Evolutionary conservation across 129 eudicot species (phyloP).

Genomic region (Daucus carota): DH1_v3.0 NC_030382.2:46836501-46837000

Average conservation of each 20-base stretch:
- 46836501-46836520: too few relatives aligned
- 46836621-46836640: neutral
- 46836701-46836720: conserved; percentile 29
- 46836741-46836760: conserved; percentile 24
- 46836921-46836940: conserved; percentile 26
- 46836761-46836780: conserved; percentile 22
- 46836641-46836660: neutral
- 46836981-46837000: conserved; percentile 10
- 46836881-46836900: conserved; percentile 18
- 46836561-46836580: neutral
- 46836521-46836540: neutral
- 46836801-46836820: conserved; percentile 10
- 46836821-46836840: conserved; percentile 5
- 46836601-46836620: neutral
- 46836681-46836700: conserved; percentile 16
- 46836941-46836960: conserved; percentile 13
- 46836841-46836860: conserved; percentile 22
- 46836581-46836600: neutral
- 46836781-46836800: conserved; percentile 4
- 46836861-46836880: conserved; percentile 16
- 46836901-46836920: conserved; percentile 1
- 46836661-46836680: conserved; percentile 12
- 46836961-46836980: conserved; percentile 18
- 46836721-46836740: conserved; percentile 10
- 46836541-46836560: neutral